Evolutionary conservation across 163 green algal species (phyloP).

Genomic region (Dunaliella salina): DNA sequence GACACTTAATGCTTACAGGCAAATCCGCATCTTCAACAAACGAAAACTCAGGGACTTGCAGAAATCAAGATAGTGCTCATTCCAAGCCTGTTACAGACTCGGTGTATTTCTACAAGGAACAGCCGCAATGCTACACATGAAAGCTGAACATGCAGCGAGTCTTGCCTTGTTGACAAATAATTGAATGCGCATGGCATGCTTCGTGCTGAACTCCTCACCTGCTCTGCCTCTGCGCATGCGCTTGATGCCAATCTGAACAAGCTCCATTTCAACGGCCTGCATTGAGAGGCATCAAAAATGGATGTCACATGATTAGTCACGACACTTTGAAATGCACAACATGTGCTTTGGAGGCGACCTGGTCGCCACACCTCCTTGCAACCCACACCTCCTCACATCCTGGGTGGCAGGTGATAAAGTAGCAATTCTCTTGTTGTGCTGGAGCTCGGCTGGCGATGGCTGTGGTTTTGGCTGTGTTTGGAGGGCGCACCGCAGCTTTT

Average conservation of each 20-base stretch:
- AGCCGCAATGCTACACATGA: not conserved
- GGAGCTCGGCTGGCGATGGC: too few species aligned
- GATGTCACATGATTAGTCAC: not conserved
- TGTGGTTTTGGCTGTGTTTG: too few species aligned
- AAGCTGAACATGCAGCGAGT: not conserved
- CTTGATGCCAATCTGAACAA: not conserved
- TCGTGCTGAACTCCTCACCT: not conserved
- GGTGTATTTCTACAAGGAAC: too few species aligned
- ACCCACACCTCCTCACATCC: conserved; percentile 63
- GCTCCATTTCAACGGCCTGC: not conserved
- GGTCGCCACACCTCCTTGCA: too few species aligned
- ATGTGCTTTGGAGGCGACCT: conserved; percentile 5
- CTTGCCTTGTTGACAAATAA: too few species aligned
- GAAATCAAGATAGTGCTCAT: too few species aligned
- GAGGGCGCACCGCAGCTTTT: too few species aligned
- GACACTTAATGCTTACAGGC: too few species aligned
- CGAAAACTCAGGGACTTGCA: too few species aligned
- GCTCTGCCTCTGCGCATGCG: not conserved
- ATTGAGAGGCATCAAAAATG: not conserved
- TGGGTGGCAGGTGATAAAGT: conserved; percentile 73
- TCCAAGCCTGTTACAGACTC: too few species aligned
- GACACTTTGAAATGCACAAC: not conserved
- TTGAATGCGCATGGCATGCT: conserved; percentile 5
- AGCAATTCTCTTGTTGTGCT: conserved; percentile 17
- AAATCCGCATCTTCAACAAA: too few species aligned